These are phyloP conservation scores for Magnaporthiopsis rhizophila DNA, from an alignment of 2,329 filamentous ascomycete species.

Conservation along the genomic window DNA sequence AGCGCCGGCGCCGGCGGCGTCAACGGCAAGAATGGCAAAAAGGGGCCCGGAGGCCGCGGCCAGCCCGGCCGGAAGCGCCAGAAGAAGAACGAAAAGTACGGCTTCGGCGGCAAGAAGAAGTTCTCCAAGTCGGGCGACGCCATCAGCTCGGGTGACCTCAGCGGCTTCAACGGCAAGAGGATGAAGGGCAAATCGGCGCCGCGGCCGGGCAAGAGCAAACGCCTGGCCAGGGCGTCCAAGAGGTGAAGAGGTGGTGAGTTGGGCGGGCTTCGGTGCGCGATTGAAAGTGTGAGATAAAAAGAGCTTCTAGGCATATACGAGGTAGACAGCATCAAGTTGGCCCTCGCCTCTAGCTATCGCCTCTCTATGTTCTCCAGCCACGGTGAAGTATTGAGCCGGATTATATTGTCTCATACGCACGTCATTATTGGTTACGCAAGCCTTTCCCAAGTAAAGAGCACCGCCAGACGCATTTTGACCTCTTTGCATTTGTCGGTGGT, in stretches of 20 bases:
- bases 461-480: too few relatives aligned
- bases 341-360: too few relatives aligned
- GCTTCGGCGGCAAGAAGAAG: conserved; percentile 93
- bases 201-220: conserved; percentile 42
- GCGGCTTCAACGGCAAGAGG: conserved; percentile 70
- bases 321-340: too few relatives aligned
- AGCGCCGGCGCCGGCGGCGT: conserved; percentile 13
- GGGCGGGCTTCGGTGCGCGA: too few relatives aligned
- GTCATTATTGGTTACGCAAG: too few relatives aligned
- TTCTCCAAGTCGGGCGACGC: conserved; percentile 88
- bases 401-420: too few relatives aligned
- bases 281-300: too few relatives aligned
- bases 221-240: conserved; percentile 35
- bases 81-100: conserved; percentile 93
- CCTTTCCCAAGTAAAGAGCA: too few relatives aligned
- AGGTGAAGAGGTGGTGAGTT: conserved; percentile 18
- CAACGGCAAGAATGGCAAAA: conserved; percentile 19
- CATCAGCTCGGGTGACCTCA: conserved; percentile 69
- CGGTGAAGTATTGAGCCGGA: too few relatives aligned
- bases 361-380: too few relatives aligned
- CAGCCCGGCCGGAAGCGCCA: conserved; percentile 63
- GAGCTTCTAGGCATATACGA: too few relatives aligned
- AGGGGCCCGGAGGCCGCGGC: conserved; percentile 29
- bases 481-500: too few relatives aligned
- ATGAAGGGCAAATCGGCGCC: conserved; percentile 60